Conservation (phyloP, 495 filamentous ascomycete species). For the Poronia punctata region DNA sequence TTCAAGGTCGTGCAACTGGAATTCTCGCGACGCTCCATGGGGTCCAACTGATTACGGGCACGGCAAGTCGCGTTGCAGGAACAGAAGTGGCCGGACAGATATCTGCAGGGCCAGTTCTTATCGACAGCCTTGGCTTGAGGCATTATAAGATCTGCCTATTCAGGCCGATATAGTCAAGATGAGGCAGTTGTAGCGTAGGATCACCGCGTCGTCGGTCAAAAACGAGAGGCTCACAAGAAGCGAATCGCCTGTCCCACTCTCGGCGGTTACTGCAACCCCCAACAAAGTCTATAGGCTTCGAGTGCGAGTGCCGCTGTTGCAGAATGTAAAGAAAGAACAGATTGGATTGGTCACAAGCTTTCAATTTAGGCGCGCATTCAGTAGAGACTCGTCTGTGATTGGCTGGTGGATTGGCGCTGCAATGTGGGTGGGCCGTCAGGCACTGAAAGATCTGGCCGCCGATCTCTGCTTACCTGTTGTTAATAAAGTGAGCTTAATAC, state of each 20-base stretch:
- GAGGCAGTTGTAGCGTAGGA: slow-evolving; percentile 15
- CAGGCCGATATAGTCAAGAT: slow-evolving; percentile 8
- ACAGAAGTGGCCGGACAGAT: slow-evolving; percentile 11
- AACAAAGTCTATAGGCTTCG: slow-evolving; percentile 3
- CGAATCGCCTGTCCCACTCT: slow-evolving; percentile 20
- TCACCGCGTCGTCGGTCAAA: slow-evolving; percentile 1
- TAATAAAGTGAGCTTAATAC: no score
- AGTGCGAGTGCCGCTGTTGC: slow-evolving; percentile 25
- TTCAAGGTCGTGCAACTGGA: no score
- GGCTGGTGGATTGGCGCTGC: slow-evolving; percentile 8
- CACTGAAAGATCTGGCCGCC: no score
- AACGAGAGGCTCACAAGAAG: slow-evolving; percentile 25
- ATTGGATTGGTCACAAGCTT: slow-evolving; percentile 15
- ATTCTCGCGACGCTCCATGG: no score
- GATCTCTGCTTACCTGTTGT: no score
- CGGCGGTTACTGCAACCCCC: slow-evolving; percentile 16
- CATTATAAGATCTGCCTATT: no score
- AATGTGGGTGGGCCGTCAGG: no score
- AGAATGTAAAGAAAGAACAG: slow-evolving; percentile 2
- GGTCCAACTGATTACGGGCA: no score
- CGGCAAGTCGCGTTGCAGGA: no score
- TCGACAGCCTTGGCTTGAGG: no score
- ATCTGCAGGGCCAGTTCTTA: slow-evolving; percentile 10
- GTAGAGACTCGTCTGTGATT: slow-evolving; percentile 14
- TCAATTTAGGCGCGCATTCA: slow-evolving; percentile 22